Evolutionary conservation across 345 rosid species (phyloP).

Genomic region (Syzygium aromaticum): DNA sequence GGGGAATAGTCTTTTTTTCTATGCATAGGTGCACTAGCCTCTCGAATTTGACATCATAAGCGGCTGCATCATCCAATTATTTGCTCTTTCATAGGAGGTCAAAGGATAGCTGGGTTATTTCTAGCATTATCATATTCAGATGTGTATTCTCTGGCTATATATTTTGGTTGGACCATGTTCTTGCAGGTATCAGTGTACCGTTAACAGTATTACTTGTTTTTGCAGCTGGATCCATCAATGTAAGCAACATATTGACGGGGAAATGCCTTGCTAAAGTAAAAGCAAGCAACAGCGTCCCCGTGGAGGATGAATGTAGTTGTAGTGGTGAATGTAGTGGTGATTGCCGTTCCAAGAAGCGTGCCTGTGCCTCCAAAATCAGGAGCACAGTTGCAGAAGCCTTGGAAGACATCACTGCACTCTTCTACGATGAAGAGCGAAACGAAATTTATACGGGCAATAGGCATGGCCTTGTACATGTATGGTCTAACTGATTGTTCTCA

Average conservation of each 20-base stretch:
- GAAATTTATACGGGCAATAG: slow-evolving; percentile 70
- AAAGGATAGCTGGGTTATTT: background rate
- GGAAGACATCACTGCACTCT: slow-evolving; percentile 72
- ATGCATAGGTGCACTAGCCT: background rate
- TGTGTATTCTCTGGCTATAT: background rate
- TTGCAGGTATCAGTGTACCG: background rate
- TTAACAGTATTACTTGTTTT: background rate
- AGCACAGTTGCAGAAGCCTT: slow-evolving; percentile 59
- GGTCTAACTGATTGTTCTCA: slow-evolving; percentile 42
- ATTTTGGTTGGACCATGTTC: background rate
- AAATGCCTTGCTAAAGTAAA: slow-evolving; percentile 59
- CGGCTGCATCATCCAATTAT: background rate
- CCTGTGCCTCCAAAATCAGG: slow-evolving; percentile 18
- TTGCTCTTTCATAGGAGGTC: background rate
- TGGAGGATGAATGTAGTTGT: slow-evolving; percentile 19
- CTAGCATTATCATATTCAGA: background rate
- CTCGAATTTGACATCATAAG: background rate
- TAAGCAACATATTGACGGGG: slow-evolving; percentile 58
- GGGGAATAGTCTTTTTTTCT: background rate
- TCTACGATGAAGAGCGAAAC: slow-evolving; percentile 69
- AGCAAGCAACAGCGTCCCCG: slow-evolving; percentile 37
- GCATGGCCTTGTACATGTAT: slow-evolving; percentile 63
- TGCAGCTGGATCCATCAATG: slow-evolving; percentile 70
- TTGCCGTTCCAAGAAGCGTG: slow-evolving; percentile 13
- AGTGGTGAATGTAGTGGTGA: slow-evolving; percentile 9